phyloP scores from a whole-genome alignment of 2,329 filamentous ascomycete genomes.

The Aspergillus neoniger region DNA sequence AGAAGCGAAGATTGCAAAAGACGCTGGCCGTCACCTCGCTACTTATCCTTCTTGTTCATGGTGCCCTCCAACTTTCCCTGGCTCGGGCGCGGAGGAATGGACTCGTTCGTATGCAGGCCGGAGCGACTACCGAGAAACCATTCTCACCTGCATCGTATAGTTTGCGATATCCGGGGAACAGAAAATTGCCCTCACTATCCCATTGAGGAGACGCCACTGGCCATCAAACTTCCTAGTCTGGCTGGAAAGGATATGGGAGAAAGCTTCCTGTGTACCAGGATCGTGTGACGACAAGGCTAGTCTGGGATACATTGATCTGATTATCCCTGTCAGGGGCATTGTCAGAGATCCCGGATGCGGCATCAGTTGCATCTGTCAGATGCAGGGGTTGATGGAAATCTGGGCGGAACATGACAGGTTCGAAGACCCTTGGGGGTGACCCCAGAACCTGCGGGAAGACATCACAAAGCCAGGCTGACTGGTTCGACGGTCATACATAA shows the following conservation, averaged over 20 bases:
- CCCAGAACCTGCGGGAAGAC: not conserved
- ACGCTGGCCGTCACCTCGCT: not conserved
- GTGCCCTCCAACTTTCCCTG: not conserved
- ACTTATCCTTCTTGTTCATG: not conserved
- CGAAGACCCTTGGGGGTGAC: not conserved
- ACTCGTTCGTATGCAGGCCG: not conserved
- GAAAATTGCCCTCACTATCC: not conserved
- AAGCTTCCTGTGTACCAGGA: not conserved
- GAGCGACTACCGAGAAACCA: not conserved
- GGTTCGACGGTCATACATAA: not conserved
- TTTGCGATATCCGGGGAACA: not conserved
- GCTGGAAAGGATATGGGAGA: not conserved
- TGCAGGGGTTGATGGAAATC: not conserved
- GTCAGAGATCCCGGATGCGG: not conserved
- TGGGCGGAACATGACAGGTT: not conserved
- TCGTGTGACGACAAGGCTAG: not conserved
- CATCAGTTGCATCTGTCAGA: not conserved
- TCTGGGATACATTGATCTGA: not conserved
- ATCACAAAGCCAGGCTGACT: not conserved
- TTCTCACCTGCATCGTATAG: constrained; percentile 1
- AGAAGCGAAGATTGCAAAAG: not conserved
- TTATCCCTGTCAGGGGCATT: not conserved
- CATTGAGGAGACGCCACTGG: not conserved
- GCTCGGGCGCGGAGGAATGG: not conserved
- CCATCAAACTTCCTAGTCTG: not conserved